Evolutionary conservation across 2,329 filamentous ascomycete genomes (phyloP), one percentile per base, ranked within the genome.

Genomic region (Colletotrichum destructivum): DNA sequence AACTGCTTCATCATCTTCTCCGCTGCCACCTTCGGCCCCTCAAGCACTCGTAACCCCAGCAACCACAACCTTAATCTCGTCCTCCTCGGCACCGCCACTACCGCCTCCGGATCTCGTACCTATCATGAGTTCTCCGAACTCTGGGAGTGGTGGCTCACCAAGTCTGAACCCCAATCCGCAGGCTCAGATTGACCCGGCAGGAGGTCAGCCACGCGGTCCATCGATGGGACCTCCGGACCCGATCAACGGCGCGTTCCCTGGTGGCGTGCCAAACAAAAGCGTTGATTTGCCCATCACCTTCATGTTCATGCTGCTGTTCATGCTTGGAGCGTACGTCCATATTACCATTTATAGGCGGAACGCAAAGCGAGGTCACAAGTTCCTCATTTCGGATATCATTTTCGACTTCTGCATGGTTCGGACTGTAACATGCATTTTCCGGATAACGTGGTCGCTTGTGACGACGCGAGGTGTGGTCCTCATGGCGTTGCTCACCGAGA

Each of bases 381-480:
- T 84, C 64, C 60, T 82, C 38, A 74, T 83, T 2, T 83, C 81
- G 2, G 77, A 75, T 52, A 73, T 80, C 12, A 69, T 83, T 21
- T 82, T 83, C 65, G 81, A 80, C 35, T 81, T 84, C 51, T 82
- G 78, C 66, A 78, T 82, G 77, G 76, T 81, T 2, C 75, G 82
- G 1, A 76, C 78, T 31, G 64, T 77, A 2, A 81, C 81, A 1
- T 79, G 81, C 59, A 73, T 77, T 18, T 78, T 84, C 63, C 78
- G 82, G 13, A 81, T 84, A 56, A 75, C 73, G 1, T 83, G 81
- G 81, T 78, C 81, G 0, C 75, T 77, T 60, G 71, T 70, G 18
- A 59, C 74, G 51, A 61, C 76, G 54, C 42, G 77, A 56, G 66
- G 77, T 6, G 73, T 84, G 16, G 74, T 81, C 31, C 78, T 84